A percentile compares a stretch with the other conserved stretches of the same genome.
These are phyloP conservation scores for Ceratocystis eucalypticola DNA, from an alignment of 2,329 filamentous ascomycete species.

Conservation along the genomic window DNA sequence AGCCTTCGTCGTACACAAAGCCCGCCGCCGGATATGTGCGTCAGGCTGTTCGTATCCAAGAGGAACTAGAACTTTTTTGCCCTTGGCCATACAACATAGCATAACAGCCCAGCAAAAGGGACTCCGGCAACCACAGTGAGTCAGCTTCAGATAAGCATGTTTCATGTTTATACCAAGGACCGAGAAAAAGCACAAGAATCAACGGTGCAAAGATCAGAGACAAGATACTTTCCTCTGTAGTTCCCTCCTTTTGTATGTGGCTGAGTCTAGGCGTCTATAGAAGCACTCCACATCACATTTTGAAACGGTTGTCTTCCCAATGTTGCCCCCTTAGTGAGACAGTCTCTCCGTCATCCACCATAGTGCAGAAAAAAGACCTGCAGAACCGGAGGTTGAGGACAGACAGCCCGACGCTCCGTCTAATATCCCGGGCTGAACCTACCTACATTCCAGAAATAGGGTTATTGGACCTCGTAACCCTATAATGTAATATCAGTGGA, in stretches of 20 bases:
- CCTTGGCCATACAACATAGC: not conserved
- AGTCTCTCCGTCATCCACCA: not conserved
- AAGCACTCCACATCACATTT: not conserved
- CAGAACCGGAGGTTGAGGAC: not conserved
- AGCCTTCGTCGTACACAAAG: not conserved
- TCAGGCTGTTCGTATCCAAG: not conserved
- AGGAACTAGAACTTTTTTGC: not conserved
- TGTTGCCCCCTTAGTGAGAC: not conserved
- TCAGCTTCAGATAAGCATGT: not conserved
- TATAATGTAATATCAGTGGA: not conserved
- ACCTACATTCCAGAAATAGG: not conserved
- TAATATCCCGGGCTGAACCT: not conserved
- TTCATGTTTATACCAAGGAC: not conserved
- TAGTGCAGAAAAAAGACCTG: not conserved
- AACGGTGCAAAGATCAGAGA: not conserved
- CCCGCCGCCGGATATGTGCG: not conserved
- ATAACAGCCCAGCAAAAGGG: not conserved
- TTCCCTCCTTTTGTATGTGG: not conserved
- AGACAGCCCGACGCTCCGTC: not conserved
- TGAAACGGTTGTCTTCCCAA: not conserved
- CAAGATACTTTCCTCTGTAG: not conserved
- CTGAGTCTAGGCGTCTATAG: constrained; percentile 4
- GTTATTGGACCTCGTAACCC: not conserved
- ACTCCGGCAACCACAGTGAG: not conserved
- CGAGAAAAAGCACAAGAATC: not conserved